These are phyloP conservation scores for Salisapilia sapeloensis DNA, from an alignment of 352 stramenopile species.

Conservation along the genomic window DNA sequence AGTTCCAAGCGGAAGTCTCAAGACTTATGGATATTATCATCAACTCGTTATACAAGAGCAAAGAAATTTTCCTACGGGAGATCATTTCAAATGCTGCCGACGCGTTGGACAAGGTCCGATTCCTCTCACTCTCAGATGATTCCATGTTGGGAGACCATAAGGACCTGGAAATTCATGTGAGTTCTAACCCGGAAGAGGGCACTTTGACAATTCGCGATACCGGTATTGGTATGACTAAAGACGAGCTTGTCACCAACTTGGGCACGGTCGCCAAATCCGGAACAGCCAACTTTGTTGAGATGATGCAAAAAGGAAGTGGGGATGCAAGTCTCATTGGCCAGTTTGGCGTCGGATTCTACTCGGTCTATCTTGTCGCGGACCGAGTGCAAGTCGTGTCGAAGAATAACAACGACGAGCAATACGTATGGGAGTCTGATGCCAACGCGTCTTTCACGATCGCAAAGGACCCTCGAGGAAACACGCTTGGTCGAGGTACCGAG, in stretches of 20 bases:
- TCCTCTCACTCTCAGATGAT: constrained; percentile 89
- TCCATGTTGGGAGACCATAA: constrained; percentile 50
- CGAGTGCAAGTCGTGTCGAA: constrained; percentile 94
- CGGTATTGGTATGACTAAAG: constrained; percentile 97
- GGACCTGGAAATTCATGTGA: constrained; percentile 95
- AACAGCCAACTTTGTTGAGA: constrained; percentile 98
- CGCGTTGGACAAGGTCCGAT: constrained; percentile 98
- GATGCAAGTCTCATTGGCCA: constrained; percentile 96
- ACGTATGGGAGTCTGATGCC: constrained; percentile 97
- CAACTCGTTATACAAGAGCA: constrained; percentile 95
- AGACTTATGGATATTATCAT: constrained; percentile 99
- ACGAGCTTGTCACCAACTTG: constrained; percentile 94
- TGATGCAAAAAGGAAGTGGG: constrained; percentile 75
- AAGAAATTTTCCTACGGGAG: constrained; percentile 98
- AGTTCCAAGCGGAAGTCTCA: constrained; percentile 94
- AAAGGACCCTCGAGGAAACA: constrained; percentile 92
- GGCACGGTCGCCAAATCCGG: constrained; percentile 97
- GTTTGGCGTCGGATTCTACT: constrained; percentile 99
- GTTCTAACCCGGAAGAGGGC: constrained; percentile 88
- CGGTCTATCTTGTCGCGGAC: constrained; percentile 95
- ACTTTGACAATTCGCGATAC: constrained; percentile 98
- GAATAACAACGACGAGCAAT: constrained; percentile 93
- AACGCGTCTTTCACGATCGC: constrained; percentile 92
- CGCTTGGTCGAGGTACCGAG: constrained; percentile 92
- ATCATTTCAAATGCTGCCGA: constrained; percentile 99